phyloP scores from a whole-genome alignment of 768 basidiomycete genomes.

The Nidula microcarpa region DNA sequence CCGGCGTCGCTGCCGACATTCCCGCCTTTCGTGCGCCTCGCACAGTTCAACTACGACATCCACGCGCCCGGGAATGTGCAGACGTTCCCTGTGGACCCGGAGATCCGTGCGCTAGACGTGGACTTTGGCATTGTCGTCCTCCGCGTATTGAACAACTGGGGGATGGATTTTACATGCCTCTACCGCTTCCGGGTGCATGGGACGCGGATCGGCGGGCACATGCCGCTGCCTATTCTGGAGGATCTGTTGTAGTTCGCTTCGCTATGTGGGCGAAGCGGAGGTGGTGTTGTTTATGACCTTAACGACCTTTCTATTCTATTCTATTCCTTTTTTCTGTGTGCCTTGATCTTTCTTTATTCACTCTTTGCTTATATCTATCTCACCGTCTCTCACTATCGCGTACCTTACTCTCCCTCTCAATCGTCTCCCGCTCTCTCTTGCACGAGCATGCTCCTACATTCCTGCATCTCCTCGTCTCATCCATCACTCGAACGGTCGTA shows the following conservation, averaged over 20 bases:
- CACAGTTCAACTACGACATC: conserved; percentile 62
- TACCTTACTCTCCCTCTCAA: not conserved
- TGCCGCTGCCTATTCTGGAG: conserved; percentile 29
- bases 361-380: not conserved
- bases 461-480: not conserved
- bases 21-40: conserved; percentile 59
- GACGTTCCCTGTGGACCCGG: conserved; percentile 72
- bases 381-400: too few species aligned
- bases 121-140: conserved; percentile 87
- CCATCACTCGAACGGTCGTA: not conserved
- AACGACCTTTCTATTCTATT: not conserved
- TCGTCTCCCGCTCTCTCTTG: not conserved
- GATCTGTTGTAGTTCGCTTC: not conserved
- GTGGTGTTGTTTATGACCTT: not conserved
- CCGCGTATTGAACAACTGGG: conserved; percentile 84
- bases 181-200: conserved; percentile 86
- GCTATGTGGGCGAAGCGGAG: not conserved
- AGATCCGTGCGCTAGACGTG: conserved; percentile 65
- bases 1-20: conserved; percentile 44
- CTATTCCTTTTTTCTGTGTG: not conserved
- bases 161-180: conserved; percentile 82
- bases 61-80: conserved; percentile 64
- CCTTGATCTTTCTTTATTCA: not conserved
- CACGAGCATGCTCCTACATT: not conserved
- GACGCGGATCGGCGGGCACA: conserved; percentile 39